Evolutionary conservation across 371 early-diverging fungal species (phyloP), one percentile per base, ranked within the genome.

Genomic region (Mortierella sp.): DNA sequence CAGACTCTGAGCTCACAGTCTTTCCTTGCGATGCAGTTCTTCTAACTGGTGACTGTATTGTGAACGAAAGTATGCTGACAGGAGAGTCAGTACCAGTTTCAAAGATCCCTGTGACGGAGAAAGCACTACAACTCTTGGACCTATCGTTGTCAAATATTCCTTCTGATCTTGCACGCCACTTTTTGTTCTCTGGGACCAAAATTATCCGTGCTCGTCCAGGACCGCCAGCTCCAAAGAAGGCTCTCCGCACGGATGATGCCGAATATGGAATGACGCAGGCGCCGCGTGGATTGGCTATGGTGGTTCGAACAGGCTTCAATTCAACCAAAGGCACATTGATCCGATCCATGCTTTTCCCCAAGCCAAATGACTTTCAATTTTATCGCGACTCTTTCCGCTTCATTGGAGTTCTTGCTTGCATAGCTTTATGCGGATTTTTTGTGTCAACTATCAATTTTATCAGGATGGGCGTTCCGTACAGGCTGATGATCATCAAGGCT

Each of bases 21-120:
- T 88, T 98, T 34, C 97, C 98, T 0, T 98, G 99, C 84, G 99
- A 99, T 85, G 96, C 95, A 2, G 84, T 97, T 40, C 87, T 99
- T 26, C 84, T 99, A n/a, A 88, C 93, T 26, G 99, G 99, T 19
- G 98, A 97, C 75, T 98, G 98, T 75, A 97, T 99, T 66, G 92
- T 98, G 55, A 98, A 99, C 84, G 99, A 99, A 84, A 93, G 94
- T 70, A 98, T 99, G 98, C 89, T 99, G 29, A 99, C 99, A 3
- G 99, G 99, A 58, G 97, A 89, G 75, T 90, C 90, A 0, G 88
- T 92, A 2, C 92, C 92, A 31, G 91, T 92, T 15, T 94, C 95
- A 13, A 98, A 97, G 80, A 85, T 85, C 3, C 93, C 96, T 0
- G 85, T 93, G 22, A 89, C 90, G 0, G 93, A 95, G 32, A 82